Evolutionary conservation across 208 protist genomes (phyloP), one percentile per base, ranked within the genome.

Genomic region (Phytomonas serpens): DNA sequence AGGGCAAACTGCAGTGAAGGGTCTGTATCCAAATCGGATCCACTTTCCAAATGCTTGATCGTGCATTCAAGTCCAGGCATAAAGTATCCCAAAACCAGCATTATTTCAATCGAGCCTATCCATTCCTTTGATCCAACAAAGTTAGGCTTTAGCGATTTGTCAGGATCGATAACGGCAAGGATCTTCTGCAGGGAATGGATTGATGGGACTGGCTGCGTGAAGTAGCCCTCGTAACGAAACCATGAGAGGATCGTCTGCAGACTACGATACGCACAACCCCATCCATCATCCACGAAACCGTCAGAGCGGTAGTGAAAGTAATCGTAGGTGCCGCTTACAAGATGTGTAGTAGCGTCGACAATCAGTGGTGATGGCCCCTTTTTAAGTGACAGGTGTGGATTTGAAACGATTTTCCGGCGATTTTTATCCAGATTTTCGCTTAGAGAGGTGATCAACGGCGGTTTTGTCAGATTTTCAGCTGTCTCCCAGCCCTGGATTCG

Each of bases 271-370:
- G 97, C 96, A 77, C 97, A 98, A 67, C 97, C 97, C 96, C 97
- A 98, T 2, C 96, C 96, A 69, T 98, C 83, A 69, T 98, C 97
- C 66, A 91, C 83, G 52, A 97, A 95, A 14, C 86, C 83, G 80
- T 98, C 96, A 30, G 97, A 89, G 30, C 85, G 83, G 84, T 98
- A 98, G 80, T 98, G 97, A 74, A 98, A 98, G 68, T 98, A 98
- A 37, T 97, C 92, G 71, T 98, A 98, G 3, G 70, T 63, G 0
- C 95, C 94, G 32, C 83, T 86, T 4, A 90, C 84, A 40, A 93
- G 4, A 31, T 74, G 75, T 31, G 73, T 81, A 33, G 82, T 76
- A 6, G 80, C 85, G 0, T 86, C 84, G 1, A 16, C 33, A 47
- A 93, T 77, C 6, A 51, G 37, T 2, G 74, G 75, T 3, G 64